Evolutionary conservation across 495 filamentous ascomycete genomes (phyloP), one percentile per base, ranked within the genome.

Genomic region (Xylaria castorea): DNA sequence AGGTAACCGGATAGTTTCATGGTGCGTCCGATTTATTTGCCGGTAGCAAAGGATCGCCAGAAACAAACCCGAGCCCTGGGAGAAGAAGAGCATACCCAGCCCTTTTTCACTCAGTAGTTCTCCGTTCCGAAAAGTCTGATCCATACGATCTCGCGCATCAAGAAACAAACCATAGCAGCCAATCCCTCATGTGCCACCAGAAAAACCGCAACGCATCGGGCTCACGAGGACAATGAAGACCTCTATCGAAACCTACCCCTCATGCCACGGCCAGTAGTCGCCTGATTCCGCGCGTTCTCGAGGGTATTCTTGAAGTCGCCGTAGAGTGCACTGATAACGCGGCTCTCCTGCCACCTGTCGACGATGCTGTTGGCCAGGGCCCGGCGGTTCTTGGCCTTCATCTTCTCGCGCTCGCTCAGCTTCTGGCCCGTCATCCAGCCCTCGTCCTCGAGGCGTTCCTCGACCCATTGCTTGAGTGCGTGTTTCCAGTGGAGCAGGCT

Each of bases 401-500:
- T 79, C 38, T 66, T 74, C 55, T 79, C 77, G 1, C 81, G 76
- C 72, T 84, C 83, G 9, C 84, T 85, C 51, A 87, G 82, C 34
- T 81, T 87, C 11, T 46, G 20, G 40, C 68, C 62, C 3, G 67
- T 34, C 80, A 85, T 82, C 71, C 89, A 85, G 14, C 91, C 91
- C 62, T 87, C 81, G 16, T 75, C 75, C 6, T 81, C 76, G 5
- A 96, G 87, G 66, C 87, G 88, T 20, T 88, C 83, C 18, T 91
- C 83, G 4, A 94, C 90, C 86, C 85, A 91, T 72, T 92, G 85
- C 72, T 92, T 91, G 53, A 95, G 89, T 40, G 89, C 87, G 75
- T 87, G 87, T 53, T 91, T 91, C 93, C 93, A 96, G 79, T 96
- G 93, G 1, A 86, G 85, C 2, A 95, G 83, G 0, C 84, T 86